A percentile compares a stretch with the other conserved stretches of the same genome.
Evolutionary conservation across 2,329 filamentous ascomycete species (phyloP).

Genomic region (Monascus ruber): DNA sequence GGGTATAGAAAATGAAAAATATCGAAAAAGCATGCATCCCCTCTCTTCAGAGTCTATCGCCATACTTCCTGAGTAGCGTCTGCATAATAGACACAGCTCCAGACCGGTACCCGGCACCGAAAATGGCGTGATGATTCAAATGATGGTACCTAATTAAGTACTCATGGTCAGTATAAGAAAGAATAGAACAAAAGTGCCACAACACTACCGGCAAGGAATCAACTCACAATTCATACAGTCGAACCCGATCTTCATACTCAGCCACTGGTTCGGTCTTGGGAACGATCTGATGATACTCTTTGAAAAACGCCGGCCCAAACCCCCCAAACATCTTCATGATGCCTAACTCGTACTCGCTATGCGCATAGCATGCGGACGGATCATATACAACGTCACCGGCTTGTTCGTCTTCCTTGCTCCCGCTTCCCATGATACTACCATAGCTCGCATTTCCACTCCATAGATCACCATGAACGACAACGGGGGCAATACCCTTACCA

Average conservation of each 20-base stretch:
- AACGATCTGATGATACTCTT: slow-evolving; percentile 63
- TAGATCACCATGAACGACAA: slow-evolving; percentile 82
- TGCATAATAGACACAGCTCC: slow-evolving; percentile 74
- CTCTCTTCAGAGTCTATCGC: slow-evolving; percentile 10
- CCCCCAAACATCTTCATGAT: slow-evolving; percentile 98
- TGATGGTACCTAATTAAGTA: slow-evolving; percentile 61
- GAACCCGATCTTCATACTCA: slow-evolving; percentile 76
- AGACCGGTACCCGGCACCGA: slow-evolving; percentile 65
- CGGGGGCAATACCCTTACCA: slow-evolving; percentile 54
- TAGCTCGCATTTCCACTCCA: slow-evolving; percentile 76
- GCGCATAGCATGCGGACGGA: slow-evolving; percentile 68
- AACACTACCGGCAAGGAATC: not conserved
- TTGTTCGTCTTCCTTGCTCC: slow-evolving; percentile 27
- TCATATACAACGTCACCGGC: slow-evolving; percentile 73
- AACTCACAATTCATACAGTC: slow-evolving; percentile 70
- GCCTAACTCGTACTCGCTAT: slow-evolving; percentile 81
- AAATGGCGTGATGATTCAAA: slow-evolving; percentile 77
- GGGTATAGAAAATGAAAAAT: no score
- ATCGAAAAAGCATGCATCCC: no score
- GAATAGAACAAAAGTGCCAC: not conserved
- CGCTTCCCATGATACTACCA: slow-evolving; percentile 47
- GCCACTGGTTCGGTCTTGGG: slow-evolving; percentile 67
- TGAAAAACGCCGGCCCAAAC: slow-evolving; percentile 59
- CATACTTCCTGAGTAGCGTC: slow-evolving; percentile 62
- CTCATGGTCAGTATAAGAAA: not conserved